Evolutionary conservation across 164 flowering plant genomes (phyloP), one percentile per base, ranked within the genome.

Genomic region (Magnolia kwangsiensis): DNA sequence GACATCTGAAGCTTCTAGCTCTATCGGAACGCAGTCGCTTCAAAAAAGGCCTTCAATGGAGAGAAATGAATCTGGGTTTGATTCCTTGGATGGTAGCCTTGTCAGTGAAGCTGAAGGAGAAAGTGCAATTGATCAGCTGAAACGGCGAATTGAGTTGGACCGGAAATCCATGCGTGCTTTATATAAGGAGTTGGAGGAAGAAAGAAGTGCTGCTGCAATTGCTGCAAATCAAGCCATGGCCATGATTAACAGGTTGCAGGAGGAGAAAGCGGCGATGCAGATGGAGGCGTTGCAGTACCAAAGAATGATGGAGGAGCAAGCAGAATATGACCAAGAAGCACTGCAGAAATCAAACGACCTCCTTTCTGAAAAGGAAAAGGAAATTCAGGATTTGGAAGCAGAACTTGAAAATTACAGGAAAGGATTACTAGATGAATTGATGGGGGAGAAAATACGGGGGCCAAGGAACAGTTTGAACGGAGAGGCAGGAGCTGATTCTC

Each of bases 221-320:
- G 92, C 99, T 75, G 89, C 91, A 50, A 92, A 89, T 79, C 91
- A 96, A 74, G 95, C 99, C 45, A 87, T 96, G 95, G 96, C 99
- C 74, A 96, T 94, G 99, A 96, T 94, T 71, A 96, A 94, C 59
- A 83, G 93, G 75, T 79, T 96, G 75, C 99, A 96, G 77, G 98
- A 96, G 79, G 99, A 96, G 82, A 96, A 92, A 84, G 98, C 99
- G 23, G 75, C 91, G 14, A 85, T 96, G 50, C 89, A 90, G 59
- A 92, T 91, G 95, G 99, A 96, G 82, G 99, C 98, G 7, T 79
- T 90, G 74, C 98, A 96, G 72, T 90, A 83, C 83, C 77, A 91
- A 71, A 84, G 99, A 80, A 90, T 96, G 96, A 91, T 94, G 98
- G 99, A 96, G 82, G 99, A 96, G 77, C 96, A 96, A 84, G 88